Percentiles rank a stretch among this genome's conserved stretches.
Conservation (phyloP, 192 early-diverging fungal genomes). For the Backusella tarrabulga region DNA sequence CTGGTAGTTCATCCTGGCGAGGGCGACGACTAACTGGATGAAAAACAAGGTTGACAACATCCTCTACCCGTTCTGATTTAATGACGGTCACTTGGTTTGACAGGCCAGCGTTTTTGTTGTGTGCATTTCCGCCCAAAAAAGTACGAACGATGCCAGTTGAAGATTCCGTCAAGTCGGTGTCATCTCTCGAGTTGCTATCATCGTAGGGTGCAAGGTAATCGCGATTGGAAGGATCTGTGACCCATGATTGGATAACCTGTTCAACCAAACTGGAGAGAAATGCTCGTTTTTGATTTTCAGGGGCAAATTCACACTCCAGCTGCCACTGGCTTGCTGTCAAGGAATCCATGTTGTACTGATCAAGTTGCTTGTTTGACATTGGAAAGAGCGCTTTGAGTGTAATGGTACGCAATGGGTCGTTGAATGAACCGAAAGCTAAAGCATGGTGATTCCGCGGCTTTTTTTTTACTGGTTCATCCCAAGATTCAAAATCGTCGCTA, state of each 20-base stretch:
- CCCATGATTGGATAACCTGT: constrained; percentile 46
- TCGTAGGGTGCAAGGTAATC: constrained; percentile 25
- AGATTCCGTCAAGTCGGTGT: constrained; percentile 20
- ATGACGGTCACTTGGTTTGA: background rate
- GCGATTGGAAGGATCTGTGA: constrained; percentile 36
- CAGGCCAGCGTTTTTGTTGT: background rate
- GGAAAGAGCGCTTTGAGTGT: constrained; percentile 48
- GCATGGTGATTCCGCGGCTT: constrained; percentile 18
- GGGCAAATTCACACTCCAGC: constrained; percentile 40
- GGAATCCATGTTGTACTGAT: constrained; percentile 52
- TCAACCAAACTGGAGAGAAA: constrained; percentile 45
- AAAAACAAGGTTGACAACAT: constrained; percentile 42
- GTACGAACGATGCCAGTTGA: constrained; percentile 2
- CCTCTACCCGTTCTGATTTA: constrained; percentile 45
- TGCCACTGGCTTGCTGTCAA: constrained; percentile 45
- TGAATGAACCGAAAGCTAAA: constrained; percentile 52
- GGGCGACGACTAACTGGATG: background rate
- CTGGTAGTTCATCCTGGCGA: background rate
- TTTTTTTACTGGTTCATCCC: constrained; percentile 10
- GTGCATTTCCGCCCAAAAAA: constrained; percentile 7
- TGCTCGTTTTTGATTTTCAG: constrained; percentile 36
- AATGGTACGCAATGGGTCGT: constrained; percentile 53
- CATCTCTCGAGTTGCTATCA: constrained; percentile 31
- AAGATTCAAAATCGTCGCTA: constrained; percentile 17
- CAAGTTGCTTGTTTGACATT: constrained; percentile 31